Percentiles rank a stretch among this genome's conserved stretches.
phyloP scores from a whole-genome alignment of 225 moss, liverwort and hornwort genomes.

The Polytrichum commune region DNA sequence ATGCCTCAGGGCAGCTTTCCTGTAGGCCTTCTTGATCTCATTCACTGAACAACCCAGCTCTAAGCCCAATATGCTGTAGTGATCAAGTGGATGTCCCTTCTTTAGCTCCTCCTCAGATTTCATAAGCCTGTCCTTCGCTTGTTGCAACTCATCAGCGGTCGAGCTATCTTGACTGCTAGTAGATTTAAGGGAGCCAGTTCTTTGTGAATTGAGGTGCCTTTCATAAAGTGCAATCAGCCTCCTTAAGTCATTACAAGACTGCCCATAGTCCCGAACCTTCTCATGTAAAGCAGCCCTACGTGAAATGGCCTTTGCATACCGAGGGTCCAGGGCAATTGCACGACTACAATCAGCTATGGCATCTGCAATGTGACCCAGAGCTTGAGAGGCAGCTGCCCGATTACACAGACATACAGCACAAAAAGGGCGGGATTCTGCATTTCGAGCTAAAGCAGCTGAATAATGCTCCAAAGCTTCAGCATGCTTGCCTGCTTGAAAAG shows the following conservation, averaged over 20 bases:
- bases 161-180: slow-evolving; percentile 10
- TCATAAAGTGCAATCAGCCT: slow-evolving; percentile 68
- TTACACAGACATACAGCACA: slow-evolving; percentile 96
- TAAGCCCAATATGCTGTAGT: slow-evolving; percentile 86
- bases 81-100: slow-evolving; percentile 81
- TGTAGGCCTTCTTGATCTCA: slow-evolving; percentile 92
- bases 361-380: slow-evolving; percentile 83
- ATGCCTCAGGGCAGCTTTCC: slow-evolving; percentile 91
- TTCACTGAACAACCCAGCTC: slow-evolving; percentile 64
- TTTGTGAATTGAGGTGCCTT: slow-evolving; percentile 36
- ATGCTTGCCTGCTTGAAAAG: slow-evolving; percentile 79
- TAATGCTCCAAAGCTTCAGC: slow-evolving; percentile 88
- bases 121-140: slow-evolving; percentile 56
- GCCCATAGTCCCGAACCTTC: slow-evolving; percentile 80
- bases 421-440: slow-evolving; percentile 92
- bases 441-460: slow-evolving; percentile 81
- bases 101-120: slow-evolving; percentile 93
- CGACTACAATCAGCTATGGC: slow-evolving; percentile 97
- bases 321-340: slow-evolving; percentile 88
- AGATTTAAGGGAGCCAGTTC: slow-evolving; percentile 10
- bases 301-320: slow-evolving; percentile 95
- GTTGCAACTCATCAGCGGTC: slow-evolving; percentile 63
- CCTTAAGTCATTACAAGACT: slow-evolving; percentile 67
- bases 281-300: slow-evolving; percentile 85
- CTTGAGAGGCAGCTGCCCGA: slow-evolving; percentile 93